Conservation (phyloP, 2,329 filamentous ascomycete genomes). For the Magnaporthiopsis rhizophila region DNA sequence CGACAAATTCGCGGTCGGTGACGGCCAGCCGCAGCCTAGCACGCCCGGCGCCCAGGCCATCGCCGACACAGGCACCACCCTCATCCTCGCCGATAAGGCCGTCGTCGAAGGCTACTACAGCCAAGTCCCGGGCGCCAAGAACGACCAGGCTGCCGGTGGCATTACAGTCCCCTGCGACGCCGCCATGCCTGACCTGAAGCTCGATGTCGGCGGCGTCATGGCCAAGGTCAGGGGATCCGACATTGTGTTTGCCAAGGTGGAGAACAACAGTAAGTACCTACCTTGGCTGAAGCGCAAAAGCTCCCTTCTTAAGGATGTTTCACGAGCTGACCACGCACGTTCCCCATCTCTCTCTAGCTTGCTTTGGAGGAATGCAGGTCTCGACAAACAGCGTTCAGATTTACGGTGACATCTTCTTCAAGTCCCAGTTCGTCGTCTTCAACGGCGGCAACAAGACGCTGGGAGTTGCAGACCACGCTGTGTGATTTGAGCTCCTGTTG, state of each 20-base stretch:
- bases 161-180: constrained; percentile 38
- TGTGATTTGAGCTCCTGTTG: neutral
- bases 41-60: constrained; percentile 36
- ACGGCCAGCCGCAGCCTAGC: constrained; percentile 25
- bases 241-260: constrained; percentile 44
- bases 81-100: constrained; percentile 49
- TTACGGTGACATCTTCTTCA: constrained; percentile 55
- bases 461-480: constrained; percentile 40
- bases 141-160: constrained; percentile 32
- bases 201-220: constrained; percentile 50
- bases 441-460: constrained; percentile 47
- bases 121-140: constrained; percentile 33
- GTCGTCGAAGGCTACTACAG: constrained; percentile 43
- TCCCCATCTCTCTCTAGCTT: constrained; percentile 29
- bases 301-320: neutral
- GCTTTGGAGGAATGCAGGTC: constrained; percentile 62
- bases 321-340: neutral
- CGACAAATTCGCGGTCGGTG: constrained; percentile 46
- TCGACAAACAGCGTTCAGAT: constrained; percentile 50
- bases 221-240: constrained; percentile 46
- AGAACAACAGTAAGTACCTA: constrained; percentile 43
- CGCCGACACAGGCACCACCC: constrained; percentile 54
- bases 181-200: constrained; percentile 37
- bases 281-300: too few relatives aligned
- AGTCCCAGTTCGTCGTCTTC: constrained; percentile 52